Evolutionary conservation across 306 rosid species (phyloP), one percentile per base, ranked within the genome.

Genomic region (Begonia fuchsioides): DNA sequence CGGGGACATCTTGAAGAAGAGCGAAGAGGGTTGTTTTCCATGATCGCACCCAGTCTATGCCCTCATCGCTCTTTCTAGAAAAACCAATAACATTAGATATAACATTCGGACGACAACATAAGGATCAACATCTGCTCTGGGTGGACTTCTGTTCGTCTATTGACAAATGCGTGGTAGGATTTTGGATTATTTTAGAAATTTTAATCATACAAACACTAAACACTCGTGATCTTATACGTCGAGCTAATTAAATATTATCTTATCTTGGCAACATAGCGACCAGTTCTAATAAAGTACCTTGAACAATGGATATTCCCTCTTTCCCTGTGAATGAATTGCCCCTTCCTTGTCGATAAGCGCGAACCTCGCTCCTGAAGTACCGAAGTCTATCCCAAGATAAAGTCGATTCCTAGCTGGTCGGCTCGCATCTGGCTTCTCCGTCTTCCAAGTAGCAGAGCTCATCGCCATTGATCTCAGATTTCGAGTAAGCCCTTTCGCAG

Each of bases 321-420:
- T 88, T 13, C 82, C 86, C 70, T 88, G 80, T 9, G 84, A 78
- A 6, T 63, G 76, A 70, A 81, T 67, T 12, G 63, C 45, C 11
- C 93, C 83, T 15, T 15, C 57, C 40, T 62, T 69, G 66, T 88
- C 82, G 41, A 88, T 84, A 32, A 84, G 47, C 2, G 90, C 78
- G 64, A 88, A 88, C 61, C 97, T 76, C 11, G 97, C 97, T 15
- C 93, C 82, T 1, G 90, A 81, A 16, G 97, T 88, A 15, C 95
- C 97, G 55, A 88, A 84, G 55, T 84, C 97, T 83, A 88, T 62
- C 14, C 95, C 93, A 11, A 88, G 95, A 74, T 78, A 88, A 47
- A 84, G 86, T 66, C 57, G 57, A 26, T 64, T 75, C 44, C 66
- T 47, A 49, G 13, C 41, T 57, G 12, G 49, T 63, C 66, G 32